Conservation (phyloP, 768 basidiomycete genomes). For the Hypsizygus marmoreus region DNA sequence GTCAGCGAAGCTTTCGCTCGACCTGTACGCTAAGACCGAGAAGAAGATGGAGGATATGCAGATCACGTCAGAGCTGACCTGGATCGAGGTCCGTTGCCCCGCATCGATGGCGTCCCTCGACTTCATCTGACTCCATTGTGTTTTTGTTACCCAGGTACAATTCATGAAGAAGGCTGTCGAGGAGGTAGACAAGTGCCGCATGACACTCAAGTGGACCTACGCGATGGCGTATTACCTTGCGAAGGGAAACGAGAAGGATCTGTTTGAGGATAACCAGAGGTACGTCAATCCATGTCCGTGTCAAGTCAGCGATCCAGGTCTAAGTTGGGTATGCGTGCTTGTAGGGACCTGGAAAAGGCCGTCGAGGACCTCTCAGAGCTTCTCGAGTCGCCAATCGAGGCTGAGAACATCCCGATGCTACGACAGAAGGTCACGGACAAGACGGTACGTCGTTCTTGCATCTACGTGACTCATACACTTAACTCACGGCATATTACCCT, state of each 20-base stretch:
- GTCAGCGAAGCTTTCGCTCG: constrained; percentile 93
- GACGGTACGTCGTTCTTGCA: constrained; percentile 58
- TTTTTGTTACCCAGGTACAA: constrained; percentile 47
- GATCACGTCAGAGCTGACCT: constrained; percentile 84
- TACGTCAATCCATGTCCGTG: constrained; percentile 26
- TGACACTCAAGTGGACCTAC: constrained; percentile 99
- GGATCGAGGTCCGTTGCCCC: constrained; percentile 84
- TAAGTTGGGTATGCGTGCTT: background rate
- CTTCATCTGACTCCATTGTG: background rate
- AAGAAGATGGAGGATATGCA: constrained; percentile 99
- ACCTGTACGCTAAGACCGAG: constrained; percentile 93
- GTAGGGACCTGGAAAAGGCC: constrained; percentile 88
- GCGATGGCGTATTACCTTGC: constrained; percentile 98
- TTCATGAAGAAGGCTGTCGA: constrained; percentile 99
- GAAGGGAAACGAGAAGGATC: constrained; percentile 87
- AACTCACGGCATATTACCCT: background rate
- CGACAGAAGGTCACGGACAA: constrained; percentile 96
- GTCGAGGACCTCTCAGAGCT: constrained; percentile 95
- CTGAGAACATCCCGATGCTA: constrained; percentile 77
- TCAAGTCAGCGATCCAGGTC: background rate
- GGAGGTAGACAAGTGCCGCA: constrained; percentile 84
- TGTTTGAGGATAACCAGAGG: constrained; percentile 98
- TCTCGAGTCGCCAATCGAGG: constrained; percentile 88
- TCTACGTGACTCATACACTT: too few relatives aligned
- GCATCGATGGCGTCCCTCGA: background rate